Percentiles rank a stretch among this genome's conserved stretches.
Conservation (phyloP, 495 filamentous ascomycete species). For the Penicillium dipodomyicola region DNA sequence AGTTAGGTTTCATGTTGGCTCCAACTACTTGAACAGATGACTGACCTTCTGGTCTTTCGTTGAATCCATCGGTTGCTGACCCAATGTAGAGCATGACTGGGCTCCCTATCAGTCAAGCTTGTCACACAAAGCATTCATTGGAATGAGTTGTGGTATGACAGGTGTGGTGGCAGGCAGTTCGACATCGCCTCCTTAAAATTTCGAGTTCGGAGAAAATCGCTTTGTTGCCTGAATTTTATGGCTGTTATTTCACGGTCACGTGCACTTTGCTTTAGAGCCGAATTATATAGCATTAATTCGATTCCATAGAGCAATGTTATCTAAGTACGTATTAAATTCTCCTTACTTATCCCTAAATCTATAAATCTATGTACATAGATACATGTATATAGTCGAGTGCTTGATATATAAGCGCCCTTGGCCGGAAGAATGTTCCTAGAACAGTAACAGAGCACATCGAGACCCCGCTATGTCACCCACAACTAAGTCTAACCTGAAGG, state of each 20-base stretch:
- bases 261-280: neutral
- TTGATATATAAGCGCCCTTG: too few species aligned
- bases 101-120: neutral
- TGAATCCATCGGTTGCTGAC: conserved; percentile 1
- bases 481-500: too few species aligned
- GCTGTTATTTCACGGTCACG: neutral
- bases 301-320: neutral
- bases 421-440: neutral
- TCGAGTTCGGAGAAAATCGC: neutral
- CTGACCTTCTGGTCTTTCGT: conserved; percentile 4
- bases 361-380: too few species aligned
- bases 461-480: neutral
- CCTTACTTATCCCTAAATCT: too few species aligned
- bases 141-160: neutral
- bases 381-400: too few species aligned
- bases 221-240: neutral
- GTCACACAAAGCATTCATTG: too few species aligned
- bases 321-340: too few species aligned
- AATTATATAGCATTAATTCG: neutral
- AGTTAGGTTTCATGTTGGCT: conserved; percentile 14
- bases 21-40: neutral
- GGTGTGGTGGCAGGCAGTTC: neutral
- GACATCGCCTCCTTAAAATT: neutral
- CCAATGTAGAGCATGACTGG: neutral
- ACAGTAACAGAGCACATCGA: neutral